These are phyloP conservation scores for Crithidia expoeki DNA, from an alignment of 208 protist genomes.

Conservation along the genomic window DNA sequence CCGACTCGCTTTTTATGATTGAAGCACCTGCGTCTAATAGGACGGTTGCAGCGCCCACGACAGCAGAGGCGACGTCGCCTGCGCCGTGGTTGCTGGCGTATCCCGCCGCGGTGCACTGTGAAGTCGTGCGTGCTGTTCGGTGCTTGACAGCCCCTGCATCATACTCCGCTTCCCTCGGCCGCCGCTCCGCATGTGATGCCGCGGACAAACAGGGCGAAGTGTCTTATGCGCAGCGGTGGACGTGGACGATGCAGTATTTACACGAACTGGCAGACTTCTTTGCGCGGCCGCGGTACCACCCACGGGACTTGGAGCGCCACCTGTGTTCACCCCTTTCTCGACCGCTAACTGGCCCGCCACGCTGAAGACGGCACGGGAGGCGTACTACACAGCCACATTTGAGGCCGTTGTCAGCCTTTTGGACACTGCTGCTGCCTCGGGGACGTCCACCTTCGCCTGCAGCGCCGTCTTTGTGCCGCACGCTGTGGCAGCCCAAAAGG, in stretches of 20 bases:
- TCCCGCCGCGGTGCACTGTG: conserved; percentile 47
- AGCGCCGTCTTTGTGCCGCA: too few relatives aligned
- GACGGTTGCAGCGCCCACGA: not conserved
- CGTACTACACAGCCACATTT: conserved; percentile 30
- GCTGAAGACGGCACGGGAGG: conserved; percentile 11
- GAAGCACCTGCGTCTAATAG: not conserved
- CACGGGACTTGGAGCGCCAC: not conserved
- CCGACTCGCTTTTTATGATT: conserved; percentile 18
- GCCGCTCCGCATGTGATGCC: not conserved
- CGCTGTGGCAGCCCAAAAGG: not conserved
- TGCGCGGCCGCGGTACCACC: not conserved
- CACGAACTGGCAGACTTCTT: conserved; percentile 11
- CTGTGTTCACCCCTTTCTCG: too few relatives aligned
- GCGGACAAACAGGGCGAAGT: not conserved
- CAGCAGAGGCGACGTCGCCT: not conserved
- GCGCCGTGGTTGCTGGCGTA: conserved; percentile 25
- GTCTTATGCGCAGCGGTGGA: conserved; percentile 30
- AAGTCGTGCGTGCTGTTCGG: conserved; percentile 33
- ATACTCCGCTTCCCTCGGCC: not conserved
- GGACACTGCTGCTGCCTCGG: not conserved
- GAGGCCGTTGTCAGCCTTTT: conserved; percentile 29
- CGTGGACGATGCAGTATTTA: conserved; percentile 40
- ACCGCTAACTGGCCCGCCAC: not conserved
- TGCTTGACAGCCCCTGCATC: conserved; percentile 8
- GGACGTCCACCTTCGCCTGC: not conserved